Base-by-base conservation (phyloP, 1,284 basidiomycete species). In the Trichosporon sp. region DNA sequence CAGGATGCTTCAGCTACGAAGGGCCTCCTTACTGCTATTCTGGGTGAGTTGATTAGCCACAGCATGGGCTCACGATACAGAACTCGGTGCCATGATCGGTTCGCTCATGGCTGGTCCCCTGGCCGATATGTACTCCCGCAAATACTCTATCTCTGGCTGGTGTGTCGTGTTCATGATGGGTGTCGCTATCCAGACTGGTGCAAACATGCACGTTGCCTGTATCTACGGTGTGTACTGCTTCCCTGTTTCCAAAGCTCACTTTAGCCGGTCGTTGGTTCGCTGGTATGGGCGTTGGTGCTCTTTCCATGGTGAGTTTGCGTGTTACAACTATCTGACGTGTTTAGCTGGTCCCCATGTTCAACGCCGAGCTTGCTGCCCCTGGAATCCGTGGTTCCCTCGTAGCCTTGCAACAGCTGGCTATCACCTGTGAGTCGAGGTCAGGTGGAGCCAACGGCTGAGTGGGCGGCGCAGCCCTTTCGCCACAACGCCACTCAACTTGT, bases 301-400 rank as follows among this genome's bases (percentile, higher is more conserved):
- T 84, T 6, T 83, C 81, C 4, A 83, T 82, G 78, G 51, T 54
- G 10, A 54, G 19, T 21, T 26, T 21, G 10, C n/a, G 19, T n/a
- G 16, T 51, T 7, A 12, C 7, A 54, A 19, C 19, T 26, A 6
- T 26, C 51, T 54, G 10, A 54, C 51, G 2, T 16, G 26, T 16
- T 16, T 8, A 54, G 51, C 73, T 83, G 14, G 81, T 83, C 1
- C 83, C 83, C 31, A 83, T 84, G 83, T 93, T 92, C 86, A 93
- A 93, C 77, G 87, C 88, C 61, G 89, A 90, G 81, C 87, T 93
- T 61, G 90, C 91, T 0, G 91, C 92, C 21, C 91, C 92, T 1
- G 92, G 93, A 83, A 91, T 94, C 26, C 89, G 92, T 75, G 92
- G 92, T 7, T 90, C 90, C 76, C 85, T 93, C 46, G 91, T 93